These are phyloP conservation scores for Paramecium sexaurelia DNA, from an alignment of 73 alveolate species.

Conservation along the genomic window DNA sequence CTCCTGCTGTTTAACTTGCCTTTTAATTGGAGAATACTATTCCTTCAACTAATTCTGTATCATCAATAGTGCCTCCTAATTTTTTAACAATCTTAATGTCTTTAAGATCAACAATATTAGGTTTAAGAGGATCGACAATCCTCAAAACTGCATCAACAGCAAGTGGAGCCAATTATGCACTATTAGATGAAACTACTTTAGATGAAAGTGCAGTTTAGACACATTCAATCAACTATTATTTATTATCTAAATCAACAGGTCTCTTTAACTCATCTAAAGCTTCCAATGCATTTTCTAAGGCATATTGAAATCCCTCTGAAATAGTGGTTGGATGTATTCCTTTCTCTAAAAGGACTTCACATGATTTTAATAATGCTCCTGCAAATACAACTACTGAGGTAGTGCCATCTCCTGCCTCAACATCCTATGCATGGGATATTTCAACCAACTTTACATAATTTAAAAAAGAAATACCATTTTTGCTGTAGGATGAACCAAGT, in stretches of 20 bases:
- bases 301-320: conserved; percentile 92
- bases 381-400: conserved; percentile 99
- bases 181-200: conserved; percentile 96
- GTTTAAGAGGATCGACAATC: conserved; percentile 81
- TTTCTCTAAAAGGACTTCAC: conserved; percentile 92
- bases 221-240: conserved; percentile 92
- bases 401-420: conserved; percentile 99
- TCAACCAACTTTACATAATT: conserved; percentile 85
- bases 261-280: conserved; percentile 83
- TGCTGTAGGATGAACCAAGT: conserved; percentile 99
- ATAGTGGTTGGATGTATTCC: conserved; percentile 98
- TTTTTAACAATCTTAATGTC: conserved; percentile 96
- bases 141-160: conserved; percentile 98
- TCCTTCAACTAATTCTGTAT: conserved; percentile 98
- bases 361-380: conserved; percentile 97
- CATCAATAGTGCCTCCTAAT: conserved; percentile 99
- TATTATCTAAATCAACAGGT: conserved; percentile 91
- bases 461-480: conserved; percentile 82
- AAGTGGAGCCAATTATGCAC: conserved; percentile 96
- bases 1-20: conserved; percentile 96
- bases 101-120: conserved; percentile 95
- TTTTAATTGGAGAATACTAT: conserved; percentile 94
- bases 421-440: conserved; percentile 99
- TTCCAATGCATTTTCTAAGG: conserved; percentile 88
- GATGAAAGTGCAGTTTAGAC: conserved; percentile 96